Evolutionary conservation across 2,329 filamentous ascomycete species (phyloP).

Genomic region (Sarocladium oryzae): DNA sequence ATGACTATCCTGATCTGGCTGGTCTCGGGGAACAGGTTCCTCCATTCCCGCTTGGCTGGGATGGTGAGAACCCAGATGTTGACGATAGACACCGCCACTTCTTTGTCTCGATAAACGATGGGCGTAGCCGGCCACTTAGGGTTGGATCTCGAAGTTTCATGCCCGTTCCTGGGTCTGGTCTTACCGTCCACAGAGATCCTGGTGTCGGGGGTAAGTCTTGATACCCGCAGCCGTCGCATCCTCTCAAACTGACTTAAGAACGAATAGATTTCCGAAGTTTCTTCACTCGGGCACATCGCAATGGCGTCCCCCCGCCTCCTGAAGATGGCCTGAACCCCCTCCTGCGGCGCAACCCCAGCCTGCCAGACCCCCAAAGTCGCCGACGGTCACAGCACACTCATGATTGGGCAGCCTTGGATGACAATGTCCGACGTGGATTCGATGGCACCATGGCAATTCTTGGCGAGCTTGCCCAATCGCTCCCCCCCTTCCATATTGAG

Average conservation of each 20-base stretch:
- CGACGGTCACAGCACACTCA: neutral
- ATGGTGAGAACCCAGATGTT: conserved; percentile 38
- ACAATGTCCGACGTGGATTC: conserved; percentile 27
- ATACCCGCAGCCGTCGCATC: conserved; percentile 1
- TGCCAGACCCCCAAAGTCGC: conserved; percentile 30
- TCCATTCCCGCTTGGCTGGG: conserved; percentile 50
- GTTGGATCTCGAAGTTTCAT: conserved; percentile 5
- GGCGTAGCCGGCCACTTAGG: neutral
- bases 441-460: conserved; percentile 49
- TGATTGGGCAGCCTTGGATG: conserved; percentile 21
- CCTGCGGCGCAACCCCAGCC: conserved; percentile 55
- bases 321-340: conserved; percentile 87
- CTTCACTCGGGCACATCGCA: conserved; percentile 45
- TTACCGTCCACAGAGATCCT: neutral
- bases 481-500: conserved; percentile 40
- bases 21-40: conserved; percentile 34
- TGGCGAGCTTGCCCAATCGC: conserved; percentile 49
- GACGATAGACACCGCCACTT: conserved; percentile 41
- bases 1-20: conserved; percentile 38
- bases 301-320: conserved; percentile 46
- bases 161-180: neutral
- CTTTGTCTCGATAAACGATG: conserved; percentile 14
- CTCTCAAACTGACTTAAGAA: neutral
- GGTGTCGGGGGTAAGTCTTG: conserved; percentile 37
- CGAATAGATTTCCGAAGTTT: conserved; percentile 41